Evolutionary conservation across 768 basidiomycete genomes (phyloP), one percentile per base, ranked within the genome.

Genomic region (Termitomyces heimii): DNA sequence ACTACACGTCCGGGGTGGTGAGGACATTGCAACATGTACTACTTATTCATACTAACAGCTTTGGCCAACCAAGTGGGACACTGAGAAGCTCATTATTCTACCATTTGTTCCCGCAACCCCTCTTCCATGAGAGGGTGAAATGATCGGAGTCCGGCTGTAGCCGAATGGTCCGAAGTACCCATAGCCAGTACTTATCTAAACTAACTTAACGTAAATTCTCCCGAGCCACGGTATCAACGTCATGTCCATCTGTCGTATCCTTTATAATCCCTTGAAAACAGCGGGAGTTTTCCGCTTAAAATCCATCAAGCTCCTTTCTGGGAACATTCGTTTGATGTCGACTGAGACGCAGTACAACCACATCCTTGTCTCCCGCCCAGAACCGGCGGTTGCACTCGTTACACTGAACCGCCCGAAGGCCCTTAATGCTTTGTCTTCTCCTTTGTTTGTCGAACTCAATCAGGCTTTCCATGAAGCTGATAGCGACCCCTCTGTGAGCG

Each of bases 321-420:
- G 55, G 58, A 60, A 61, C 32, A 60, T 66, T 58, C 79, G 82
- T 50, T 66, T 76, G 63, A 84, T 86, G 82, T 84, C 83, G 24
- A 58, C 62, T 46, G 37, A 55, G 40, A 57, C 65, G 22, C 68
- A 76, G 55, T 89, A 86, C 71, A 79, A 82, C 65, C 77, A 84
- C 65, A 88, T 92, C 67, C 73, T 92, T 43, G 80, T 82, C 18
- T 83, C 88, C 3, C 78, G 79, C 57, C 89, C 90, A 1, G 79
- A 84, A 53, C 82, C 84, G 3, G 77, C 78, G 20, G 86, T 92
- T 43, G 75, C 81, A n/a, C 83, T 95, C 65, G 83, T 96, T 66
- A 91, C 88, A 14, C 78, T 96, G 65, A 94, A 96, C 73, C 81
- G 94, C 44, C 94, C 94, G 26, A 93, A 93, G 64, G 88, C 89